Base-by-base conservation (phyloP, 768 basidiomycete species). In the Leucocoprinus leucothites region DNA sequence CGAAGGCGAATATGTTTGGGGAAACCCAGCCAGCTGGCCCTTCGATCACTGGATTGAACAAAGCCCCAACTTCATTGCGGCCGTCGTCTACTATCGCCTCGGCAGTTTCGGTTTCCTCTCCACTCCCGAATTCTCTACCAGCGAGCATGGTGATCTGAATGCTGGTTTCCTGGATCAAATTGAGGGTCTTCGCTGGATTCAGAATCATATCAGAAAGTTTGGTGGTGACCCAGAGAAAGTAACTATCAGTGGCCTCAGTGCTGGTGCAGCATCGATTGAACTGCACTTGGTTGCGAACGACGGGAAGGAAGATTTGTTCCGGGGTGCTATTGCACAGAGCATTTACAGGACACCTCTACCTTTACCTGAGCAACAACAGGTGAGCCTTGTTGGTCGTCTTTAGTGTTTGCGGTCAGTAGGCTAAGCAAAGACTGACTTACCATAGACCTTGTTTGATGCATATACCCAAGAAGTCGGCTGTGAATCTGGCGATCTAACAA, bases 31-130 rank as follows among this genome's bases (percentile, higher is more conserved):
- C 1, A 83, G 80, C 64, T 87, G 81, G 82, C 83, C 85, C 1
- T 86, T 85, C 63, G 78, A 86, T 59, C 70, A 75, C 60, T 86
- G 83, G 84, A 68, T 87, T 51, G 69, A 85, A 42, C 84, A 85
- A 60, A 79, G 73, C 24, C 83, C 83, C 2, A 78, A 82, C 52
- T 77, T 86, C 22, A 77, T 86, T 41, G 71, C 85, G 51, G 84
- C 85, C 9, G 83, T 85, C 0, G 77, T 85, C 5, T 84, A 87
- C 65, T 87, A 87, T 64, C 80, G 81, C 16, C 75, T 87, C 18
- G 75, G 76, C 49, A 78, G 81, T 0, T 77, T 87, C 61, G 87
- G 87, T 22, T 87, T 87, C 69, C 75, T 85, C 25, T 66, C 81
- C 1, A 62, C 69, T 8, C 80, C 84, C 1, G 79, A 75, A 19